Conservation (phyloP, 306 rosid species). For the Psophocarpus tetragonolobus region DNA sequence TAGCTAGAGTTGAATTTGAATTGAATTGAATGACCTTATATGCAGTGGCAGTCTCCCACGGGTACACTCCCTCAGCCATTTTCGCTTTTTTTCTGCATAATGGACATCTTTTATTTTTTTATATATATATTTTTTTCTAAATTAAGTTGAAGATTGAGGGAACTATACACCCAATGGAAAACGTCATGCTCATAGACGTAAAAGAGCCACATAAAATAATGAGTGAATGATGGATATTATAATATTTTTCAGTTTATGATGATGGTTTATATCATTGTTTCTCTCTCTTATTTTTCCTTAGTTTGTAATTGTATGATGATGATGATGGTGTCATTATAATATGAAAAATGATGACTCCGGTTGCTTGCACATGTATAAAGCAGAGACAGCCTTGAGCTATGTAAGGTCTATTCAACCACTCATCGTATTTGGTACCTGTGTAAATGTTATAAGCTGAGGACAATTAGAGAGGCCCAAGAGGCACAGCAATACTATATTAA, state of each 20-base stretch:
- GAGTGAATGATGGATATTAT: not conserved
- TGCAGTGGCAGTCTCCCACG: slow-evolving; percentile 29
- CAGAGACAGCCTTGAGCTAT: slow-evolving; percentile 35
- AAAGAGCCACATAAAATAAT: not conserved
- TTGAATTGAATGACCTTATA: slow-evolving; percentile 28
- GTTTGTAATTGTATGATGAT: not conserved
- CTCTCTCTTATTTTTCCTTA: not conserved
- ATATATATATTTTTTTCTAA: slow-evolving; percentile 11
- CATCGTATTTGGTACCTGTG: slow-evolving; percentile 35
- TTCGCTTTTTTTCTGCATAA: slow-evolving; percentile 25
- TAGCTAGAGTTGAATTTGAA: slow-evolving; percentile 34
- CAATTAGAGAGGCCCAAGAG: slow-evolving; percentile 41
- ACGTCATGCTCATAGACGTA: not conserved
- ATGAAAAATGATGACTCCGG: slow-evolving; percentile 7
- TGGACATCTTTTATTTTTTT: slow-evolving; percentile 10
- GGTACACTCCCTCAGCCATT: slow-evolving; percentile 21
- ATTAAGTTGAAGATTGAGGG: slow-evolving; percentile 5
- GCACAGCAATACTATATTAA: slow-evolving; percentile 28
- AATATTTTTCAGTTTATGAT: not conserved
- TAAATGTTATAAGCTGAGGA: slow-evolving; percentile 32
- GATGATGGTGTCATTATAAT: not conserved
- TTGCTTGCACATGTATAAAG: slow-evolving; percentile 40
- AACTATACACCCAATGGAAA: not conserved
- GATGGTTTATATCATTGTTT: not conserved
- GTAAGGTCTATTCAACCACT: slow-evolving; percentile 47